Evolutionary conservation across 257 asterid genomes (phyloP), one percentile per base, ranked within the genome.

Genomic region (Solanum pimpinellifolium): DNA sequence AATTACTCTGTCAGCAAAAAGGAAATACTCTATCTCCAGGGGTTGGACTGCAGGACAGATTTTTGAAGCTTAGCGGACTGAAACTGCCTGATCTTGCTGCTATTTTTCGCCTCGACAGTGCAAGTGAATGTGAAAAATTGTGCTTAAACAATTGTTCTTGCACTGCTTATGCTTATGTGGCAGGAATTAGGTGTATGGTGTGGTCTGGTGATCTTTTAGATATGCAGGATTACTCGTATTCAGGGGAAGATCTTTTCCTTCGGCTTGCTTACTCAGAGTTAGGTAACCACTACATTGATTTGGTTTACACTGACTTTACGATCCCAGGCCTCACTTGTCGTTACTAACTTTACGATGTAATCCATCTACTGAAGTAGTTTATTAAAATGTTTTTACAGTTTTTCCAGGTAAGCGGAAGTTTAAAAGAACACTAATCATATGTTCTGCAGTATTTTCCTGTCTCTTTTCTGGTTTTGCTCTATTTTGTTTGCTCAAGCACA

Each of bases 101-200:
- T 78, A 72, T 86, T 86, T 59, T 85, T 44, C 68, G 12, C 31
- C 72, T 37, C 41, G 65, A 25, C 25, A 72, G 47, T 88, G 88
- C 77, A 11, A 15, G 33, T 70, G 85, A 76, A 31, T 74, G 91
- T 44, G 68, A 74, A 39, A 52, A 52, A 2, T 65, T 86, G 77
- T 91, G 93, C 66, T 84, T 89, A 82, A 87, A 31, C 29, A 91
- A 88, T 83, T 91, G 92, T 52, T 89, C 93, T 13, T 91, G 92
- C 62, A 33, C 85, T 44, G 93, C 91, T 21, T 89, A 89, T 87
- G 90, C 92, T 21, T 87, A 85, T 83, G 89, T 84, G 66, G 42
- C 73, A 27, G 87, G 84, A 25, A 87, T 88, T 25, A 86, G 91
- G n/a, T 89, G 93, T 85, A 87, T 91, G 91, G 65, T 88, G 42